Percentiles rank a stretch among this genome's conserved stretches.
Evolutionary conservation across 75 land plant species (phyloP).

Genomic region (Sequoiadendron giganteum): DNA sequence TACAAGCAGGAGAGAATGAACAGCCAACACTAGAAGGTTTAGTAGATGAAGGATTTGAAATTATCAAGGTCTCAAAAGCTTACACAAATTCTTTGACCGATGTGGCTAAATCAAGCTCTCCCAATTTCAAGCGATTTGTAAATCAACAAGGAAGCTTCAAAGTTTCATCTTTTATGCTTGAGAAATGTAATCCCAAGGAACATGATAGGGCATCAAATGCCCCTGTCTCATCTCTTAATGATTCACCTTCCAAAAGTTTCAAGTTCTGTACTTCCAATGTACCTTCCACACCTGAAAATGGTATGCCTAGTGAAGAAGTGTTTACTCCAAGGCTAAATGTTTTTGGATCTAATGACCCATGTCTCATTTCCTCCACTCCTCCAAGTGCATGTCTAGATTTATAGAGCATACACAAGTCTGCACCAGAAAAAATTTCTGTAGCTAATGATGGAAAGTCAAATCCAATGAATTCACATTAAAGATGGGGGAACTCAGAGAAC

Average conservation of each 20-base stretch:
- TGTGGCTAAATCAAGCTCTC: not conserved
- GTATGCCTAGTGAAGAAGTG: not conserved
- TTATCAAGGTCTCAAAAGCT: not conserved
- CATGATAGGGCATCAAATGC: not conserved
- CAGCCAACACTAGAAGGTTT: not conserved
- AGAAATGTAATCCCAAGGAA: not conserved
- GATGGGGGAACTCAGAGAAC: not conserved
- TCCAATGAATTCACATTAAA: not conserved
- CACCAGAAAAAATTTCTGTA: not conserved
- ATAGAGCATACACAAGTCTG: not conserved
- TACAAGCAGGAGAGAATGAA: not conserved
- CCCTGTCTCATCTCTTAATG: not conserved
- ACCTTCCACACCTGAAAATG: not conserved
- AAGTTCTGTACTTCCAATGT: not conserved
- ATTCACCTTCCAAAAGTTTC: not conserved
- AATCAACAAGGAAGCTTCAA: not conserved
- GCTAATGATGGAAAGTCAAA: not conserved
- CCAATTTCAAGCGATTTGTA: not conserved
- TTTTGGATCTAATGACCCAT: not conserved
- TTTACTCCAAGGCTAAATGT: not conserved
- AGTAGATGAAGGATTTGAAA: constrained; percentile 4
- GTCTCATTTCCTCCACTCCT: not conserved
- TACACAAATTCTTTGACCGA: not conserved
- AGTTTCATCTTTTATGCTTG: not conserved
- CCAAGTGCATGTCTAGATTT: not conserved